A percentile compares a stretch with the other conserved stretches of the same genome.
Conservation (phyloP, 2,329 filamentous ascomycete genomes). For the Cordyceps tenuipes region DNA sequence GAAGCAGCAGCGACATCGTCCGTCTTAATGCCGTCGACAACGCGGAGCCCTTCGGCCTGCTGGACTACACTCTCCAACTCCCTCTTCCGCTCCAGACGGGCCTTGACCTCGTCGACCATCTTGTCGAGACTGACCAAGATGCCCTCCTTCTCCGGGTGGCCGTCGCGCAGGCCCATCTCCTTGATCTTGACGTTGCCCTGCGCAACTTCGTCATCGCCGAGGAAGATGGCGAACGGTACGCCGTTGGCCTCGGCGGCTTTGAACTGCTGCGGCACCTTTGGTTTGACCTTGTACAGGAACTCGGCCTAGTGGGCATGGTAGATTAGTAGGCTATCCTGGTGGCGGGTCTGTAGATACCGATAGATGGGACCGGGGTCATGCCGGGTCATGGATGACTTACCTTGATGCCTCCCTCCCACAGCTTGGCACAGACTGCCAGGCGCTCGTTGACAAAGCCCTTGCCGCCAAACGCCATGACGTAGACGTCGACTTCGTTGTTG, state of each 20-base stretch:
- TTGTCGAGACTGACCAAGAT: conserved; percentile 59
- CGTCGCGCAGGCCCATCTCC: conserved; percentile 63
- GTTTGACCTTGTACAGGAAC: conserved; percentile 83
- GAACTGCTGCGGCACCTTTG: conserved; percentile 82
- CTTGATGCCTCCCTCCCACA: conserved; percentile 88
- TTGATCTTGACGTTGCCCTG: conserved; percentile 83
- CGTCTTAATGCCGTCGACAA: conserved; percentile 39
- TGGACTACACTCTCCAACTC: conserved; percentile 35
- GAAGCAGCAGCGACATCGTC: conserved; percentile 20
- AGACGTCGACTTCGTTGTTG: conserved; percentile 76
- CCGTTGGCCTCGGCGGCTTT: conserved; percentile 74
- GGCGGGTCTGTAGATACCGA: background rate
- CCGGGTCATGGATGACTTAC: conserved; percentile 27
- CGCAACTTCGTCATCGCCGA: conserved; percentile 84
- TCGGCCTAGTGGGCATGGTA: conserved; percentile 50
- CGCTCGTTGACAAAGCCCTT: conserved; percentile 80
- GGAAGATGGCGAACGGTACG: conserved; percentile 77
- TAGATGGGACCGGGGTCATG: background rate
- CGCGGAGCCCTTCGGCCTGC: conserved; percentile 36
- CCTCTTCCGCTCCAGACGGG: conserved; percentile 32
- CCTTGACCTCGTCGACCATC: conserved; percentile 55
- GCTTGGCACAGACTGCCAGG: conserved; percentile 64
- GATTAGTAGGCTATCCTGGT: conserved; percentile 12
- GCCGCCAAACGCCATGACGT: conserved; percentile 88
- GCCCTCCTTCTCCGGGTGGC: conserved; percentile 85